Base-by-base conservation (phyloP, 164 flowering plant genomes). In the Echeveria elegans region DNA sequence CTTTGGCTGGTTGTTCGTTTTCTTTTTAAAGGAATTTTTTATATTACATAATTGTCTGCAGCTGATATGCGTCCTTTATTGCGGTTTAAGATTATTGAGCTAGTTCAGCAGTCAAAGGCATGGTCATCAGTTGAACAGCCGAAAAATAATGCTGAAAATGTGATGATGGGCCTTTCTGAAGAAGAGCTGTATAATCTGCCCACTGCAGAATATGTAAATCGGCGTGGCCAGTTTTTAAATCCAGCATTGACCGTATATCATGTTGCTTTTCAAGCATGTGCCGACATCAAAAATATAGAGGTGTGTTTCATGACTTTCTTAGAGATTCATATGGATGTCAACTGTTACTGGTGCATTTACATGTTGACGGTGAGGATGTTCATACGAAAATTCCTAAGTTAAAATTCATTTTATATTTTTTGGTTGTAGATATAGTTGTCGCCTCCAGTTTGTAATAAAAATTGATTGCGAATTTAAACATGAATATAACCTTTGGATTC, bases 111-210 rank as follows among this genome's bases (percentile, higher is more conserved):
- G 75, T 89, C 97, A 36, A 89, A 87, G 69, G 96, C 89, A 23
- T 88, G 97, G 94, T 85, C 95, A 19, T 74, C 90, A 1, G 83
- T 85, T 70, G 96, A 88, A 47, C 68, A 72, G 18, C 66, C 86
- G 37, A 77, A 77, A 50, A 79, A 69, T 48, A 76, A n/a, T 73
- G 92, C 94, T 50, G 90, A 85, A 71, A 87, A 82, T 80, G 78
- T 79, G 62, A 88, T 90, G 89, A 77, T 79, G 80, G 87, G 86
- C 67, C 79, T 90, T 66, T 68, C 91, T 18, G 89, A 88, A 71
- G 99, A 94, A 80, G 97, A 94, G 72, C 66, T 94, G 12, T 94
- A 88, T 68, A 84, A 82, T 71, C 59, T 84, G 29, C 94, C 96
- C 5, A 94, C 99, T 64, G 92, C 92, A 34, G 94, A 87, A 38